Conservation (phyloP, 2,329 filamentous ascomycete species). For the Fusarium sp. region DNA sequence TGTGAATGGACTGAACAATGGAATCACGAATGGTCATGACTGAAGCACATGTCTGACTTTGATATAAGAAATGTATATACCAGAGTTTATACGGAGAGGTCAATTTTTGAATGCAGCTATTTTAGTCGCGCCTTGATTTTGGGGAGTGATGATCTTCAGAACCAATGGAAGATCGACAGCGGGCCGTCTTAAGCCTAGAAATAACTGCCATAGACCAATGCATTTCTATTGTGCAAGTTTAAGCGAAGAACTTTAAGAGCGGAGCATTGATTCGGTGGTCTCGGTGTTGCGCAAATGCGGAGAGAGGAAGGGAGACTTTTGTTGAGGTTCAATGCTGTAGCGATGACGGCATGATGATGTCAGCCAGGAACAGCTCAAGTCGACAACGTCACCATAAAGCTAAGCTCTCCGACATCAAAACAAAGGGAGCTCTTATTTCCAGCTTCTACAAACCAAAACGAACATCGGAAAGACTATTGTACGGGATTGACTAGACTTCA, state of each 20-base stretch:
- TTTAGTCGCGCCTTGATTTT: rapidly evolving
- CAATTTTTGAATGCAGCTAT: no score
- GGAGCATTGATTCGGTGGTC: neutral
- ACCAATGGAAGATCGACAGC: neutral
- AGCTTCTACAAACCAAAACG: neutral
- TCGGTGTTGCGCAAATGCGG: neutral
- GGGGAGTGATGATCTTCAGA: neutral
- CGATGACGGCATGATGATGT: conserved; percentile 40
- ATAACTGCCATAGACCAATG: neutral
- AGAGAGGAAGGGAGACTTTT: neutral
- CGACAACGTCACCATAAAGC: conserved; percentile 15
- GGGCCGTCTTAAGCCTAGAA: neutral
- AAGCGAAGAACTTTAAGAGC: neutral
- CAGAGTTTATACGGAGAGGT: no score
- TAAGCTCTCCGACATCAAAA: neutral
- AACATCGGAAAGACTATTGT: neutral
- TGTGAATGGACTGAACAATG: no score
- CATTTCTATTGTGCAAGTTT: neutral
- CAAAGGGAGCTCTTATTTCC: neutral
- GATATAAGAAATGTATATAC: no score
- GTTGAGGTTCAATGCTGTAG: neutral
- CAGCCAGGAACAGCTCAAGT: conserved; percentile 1
- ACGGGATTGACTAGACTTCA: neutral
- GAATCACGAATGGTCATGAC: no score
- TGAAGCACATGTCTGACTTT: no score